Evolutionary conservation across 2,329 filamentous ascomycete genomes (phyloP), one percentile per base, ranked within the genome.

Genomic region (Aspergillus novoparasiticus): DNA sequence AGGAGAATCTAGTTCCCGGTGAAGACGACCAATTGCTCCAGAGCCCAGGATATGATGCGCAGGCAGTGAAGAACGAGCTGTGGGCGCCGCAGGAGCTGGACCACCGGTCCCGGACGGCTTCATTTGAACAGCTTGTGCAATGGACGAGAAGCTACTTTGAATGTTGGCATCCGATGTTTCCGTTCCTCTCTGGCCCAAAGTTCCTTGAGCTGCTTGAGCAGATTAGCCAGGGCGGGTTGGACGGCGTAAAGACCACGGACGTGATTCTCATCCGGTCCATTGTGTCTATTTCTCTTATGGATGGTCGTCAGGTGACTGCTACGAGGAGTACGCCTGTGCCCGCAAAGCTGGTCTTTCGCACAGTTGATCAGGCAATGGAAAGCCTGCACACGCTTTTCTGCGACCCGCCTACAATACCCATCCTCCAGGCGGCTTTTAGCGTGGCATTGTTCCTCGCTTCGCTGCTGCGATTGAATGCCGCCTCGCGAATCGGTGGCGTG

Each of bases 141-240:
- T 86, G 83, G 81, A 84, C 82, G 6, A 78, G 77, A 56, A 82
- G 79, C 54, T 88, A 86, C 65, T 87, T 87, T 64, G 80, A 86
- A 28, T 80, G 83, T 19, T 88, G 86, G 86, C 86, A 88, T 66
- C 81, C 84, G 0, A 78, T 84, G 2, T 83, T 86, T 48, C 86
- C 86, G 0, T 87, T 86, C 59, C 75, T 87, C 6, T 83, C 86
- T 66, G 86, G 83, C 0, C 84, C 85, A 1, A 79, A 81, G 4
- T 74, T 87, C 2, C 74, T 87, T 2, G 75, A 77, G 19, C 71
- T 78, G 1, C 79, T 87, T 53, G 82, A 86, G 63, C 72, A 73
- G 23, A 67, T 81, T 9, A 76, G 80, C n/a, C 69, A 71, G 3
- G 63, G 67, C 14, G 78, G 79, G 0, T 60, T 75, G 1, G 62